Evolutionary conservation across 345 rosid species (phyloP).

Genomic region (Garcia nutans): DNA sequence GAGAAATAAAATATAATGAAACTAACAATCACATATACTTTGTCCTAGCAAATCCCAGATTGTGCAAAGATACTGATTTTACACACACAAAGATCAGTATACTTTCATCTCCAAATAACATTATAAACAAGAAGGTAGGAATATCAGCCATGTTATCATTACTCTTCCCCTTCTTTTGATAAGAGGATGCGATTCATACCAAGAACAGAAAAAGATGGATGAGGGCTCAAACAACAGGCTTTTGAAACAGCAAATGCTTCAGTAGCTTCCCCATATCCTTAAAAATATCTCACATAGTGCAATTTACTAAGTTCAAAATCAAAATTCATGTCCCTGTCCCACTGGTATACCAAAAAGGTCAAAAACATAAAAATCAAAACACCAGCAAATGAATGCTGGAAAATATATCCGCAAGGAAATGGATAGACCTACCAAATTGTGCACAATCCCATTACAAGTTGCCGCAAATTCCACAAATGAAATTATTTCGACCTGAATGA

Average conservation of each 20-base stretch:
- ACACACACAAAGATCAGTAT: background rate
- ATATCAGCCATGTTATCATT: background rate
- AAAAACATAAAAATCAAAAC: constrained; percentile 19
- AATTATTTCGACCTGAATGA: constrained; percentile 56
- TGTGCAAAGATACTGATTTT: background rate
- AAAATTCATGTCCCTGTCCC: constrained; percentile 21
- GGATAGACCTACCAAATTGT: constrained; percentile 53
- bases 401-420: constrained; percentile 11
- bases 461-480: constrained; percentile 68
- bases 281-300: background rate
- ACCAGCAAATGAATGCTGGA: constrained; percentile 1
- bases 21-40: background rate
- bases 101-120: background rate
- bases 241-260: background rate
- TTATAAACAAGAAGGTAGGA: background rate
- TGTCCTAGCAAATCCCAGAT: background rate
- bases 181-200: background rate
- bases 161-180: background rate
- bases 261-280: background rate
- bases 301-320: background rate
- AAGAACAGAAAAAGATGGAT: background rate
- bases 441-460: constrained; percentile 48
- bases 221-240: no score
- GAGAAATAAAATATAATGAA: background rate
- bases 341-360: constrained; percentile 14